phyloP scores from a whole-genome alignment of 257 asterid genomes.

The Forsythia viridissima region DNA sequence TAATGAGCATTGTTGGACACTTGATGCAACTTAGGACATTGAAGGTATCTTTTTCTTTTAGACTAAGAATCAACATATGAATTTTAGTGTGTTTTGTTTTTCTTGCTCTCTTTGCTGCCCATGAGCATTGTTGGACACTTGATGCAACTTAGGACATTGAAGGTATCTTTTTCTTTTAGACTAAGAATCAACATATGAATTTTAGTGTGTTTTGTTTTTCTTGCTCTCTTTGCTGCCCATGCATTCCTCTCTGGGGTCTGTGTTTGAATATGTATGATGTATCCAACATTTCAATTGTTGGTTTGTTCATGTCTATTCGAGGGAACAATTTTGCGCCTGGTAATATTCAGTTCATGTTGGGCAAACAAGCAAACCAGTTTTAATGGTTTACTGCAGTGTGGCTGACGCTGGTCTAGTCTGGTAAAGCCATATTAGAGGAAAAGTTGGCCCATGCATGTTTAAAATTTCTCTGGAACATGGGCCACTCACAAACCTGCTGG shows the following conservation, averaged over 20 bases:
- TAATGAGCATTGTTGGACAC: slow-evolving; percentile 98
- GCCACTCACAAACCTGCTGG: background rate
- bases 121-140: slow-evolving; percentile 98
- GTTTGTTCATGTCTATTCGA: background rate
- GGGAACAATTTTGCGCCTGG: background rate
- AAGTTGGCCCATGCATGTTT: background rate
- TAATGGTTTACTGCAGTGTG: background rate
- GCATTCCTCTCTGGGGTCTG: background rate
- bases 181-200: slow-evolving; percentile 6
- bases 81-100: background rate
- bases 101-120: background rate
- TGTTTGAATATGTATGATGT: background rate
- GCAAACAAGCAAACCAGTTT: background rate
- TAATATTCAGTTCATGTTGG: background rate
- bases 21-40: slow-evolving; percentile 89
- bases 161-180: slow-evolving; percentile 55
- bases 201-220: background rate
- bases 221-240: background rate
- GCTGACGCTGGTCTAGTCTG: background rate
- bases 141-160: slow-evolving; percentile 88
- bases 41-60: slow-evolving; percentile 59
- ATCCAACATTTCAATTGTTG: background rate
- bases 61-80: slow-evolving; percentile 15
- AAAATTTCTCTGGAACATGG: background rate
- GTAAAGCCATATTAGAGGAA: background rate